phyloP scores from a whole-genome alignment of 2,329 filamentous ascomycete species.

The Keithomyces neogunnii region DNA sequence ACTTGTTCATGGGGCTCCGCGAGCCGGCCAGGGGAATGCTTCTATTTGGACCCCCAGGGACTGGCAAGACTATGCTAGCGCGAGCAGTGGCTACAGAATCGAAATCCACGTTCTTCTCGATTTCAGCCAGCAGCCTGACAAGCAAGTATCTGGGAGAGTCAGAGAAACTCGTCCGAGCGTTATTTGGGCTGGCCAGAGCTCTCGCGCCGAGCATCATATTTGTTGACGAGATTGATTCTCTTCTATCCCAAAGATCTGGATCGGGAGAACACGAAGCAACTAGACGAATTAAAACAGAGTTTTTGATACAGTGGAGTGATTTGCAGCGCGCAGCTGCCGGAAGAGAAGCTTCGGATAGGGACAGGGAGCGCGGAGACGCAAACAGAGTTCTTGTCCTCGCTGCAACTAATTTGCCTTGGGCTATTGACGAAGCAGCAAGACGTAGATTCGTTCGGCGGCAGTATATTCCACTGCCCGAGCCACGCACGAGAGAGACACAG shows the following conservation, averaged over 20 bases:
- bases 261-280: conserved; percentile 89
- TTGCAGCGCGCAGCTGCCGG: conserved; percentile 86
- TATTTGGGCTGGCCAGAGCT: conserved; percentile 82
- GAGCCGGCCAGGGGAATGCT: conserved; percentile 94
- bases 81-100: conserved; percentile 88
- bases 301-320: conserved; percentile 95
- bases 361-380: conserved; percentile 68
- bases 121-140: conserved; percentile 87
- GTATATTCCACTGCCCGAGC: conserved; percentile 90
- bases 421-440: conserved; percentile 90
- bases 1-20: conserved; percentile 89
- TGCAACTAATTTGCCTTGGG: conserved; percentile 94
- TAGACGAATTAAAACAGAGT: conserved; percentile 92
- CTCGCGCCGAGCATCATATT: conserved; percentile 96
- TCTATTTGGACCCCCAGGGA: conserved; percentile 93
- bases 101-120: conserved; percentile 91
- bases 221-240: conserved; percentile 93
- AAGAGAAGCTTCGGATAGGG: conserved; percentile 57
- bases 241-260: conserved; percentile 76
- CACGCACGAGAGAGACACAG: conserved; percentile 70
- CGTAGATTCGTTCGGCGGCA: conserved; percentile 86
- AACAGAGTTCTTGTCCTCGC: conserved; percentile 87
- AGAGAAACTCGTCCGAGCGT: conserved; percentile 87
- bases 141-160: conserved; percentile 95
- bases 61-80: conserved; percentile 96